phyloP scores from a whole-genome alignment of 768 basidiomycete genomes.

The Tulasnella sp. region DNA sequence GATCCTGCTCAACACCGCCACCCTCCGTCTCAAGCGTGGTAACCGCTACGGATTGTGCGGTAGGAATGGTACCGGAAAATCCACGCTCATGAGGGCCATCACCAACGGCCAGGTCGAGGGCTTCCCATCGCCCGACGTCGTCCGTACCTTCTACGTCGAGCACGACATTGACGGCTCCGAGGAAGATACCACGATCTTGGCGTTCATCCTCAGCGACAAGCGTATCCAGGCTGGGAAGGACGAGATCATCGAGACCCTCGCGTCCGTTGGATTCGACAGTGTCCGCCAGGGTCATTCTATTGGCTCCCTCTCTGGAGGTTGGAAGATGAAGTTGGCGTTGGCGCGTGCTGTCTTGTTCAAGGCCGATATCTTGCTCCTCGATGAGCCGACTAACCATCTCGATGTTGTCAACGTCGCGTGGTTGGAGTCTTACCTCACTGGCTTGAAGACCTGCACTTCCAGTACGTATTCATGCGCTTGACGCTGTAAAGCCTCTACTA shows the following conservation, averaged over 20 bases:
- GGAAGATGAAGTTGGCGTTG: slow-evolving; percentile 99
- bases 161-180: slow-evolving; percentile 97
- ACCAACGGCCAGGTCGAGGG: slow-evolving; percentile 95
- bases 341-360: slow-evolving; percentile 97
- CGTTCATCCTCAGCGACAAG: slow-evolving; percentile 78
- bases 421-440: slow-evolving; percentile 88
- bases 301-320: slow-evolving; percentile 90
- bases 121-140: slow-evolving; percentile 93
- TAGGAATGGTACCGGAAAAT: slow-evolving; percentile 98
- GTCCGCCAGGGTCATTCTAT: slow-evolving; percentile 79
- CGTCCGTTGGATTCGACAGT: slow-evolving; percentile 84
- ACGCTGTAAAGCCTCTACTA: background rate
- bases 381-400: slow-evolving; percentile 36
- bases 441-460: slow-evolving; percentile 84
- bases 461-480: slow-evolving; percentile 37
- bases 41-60: slow-evolving; percentile 98
- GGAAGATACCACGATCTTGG: slow-evolving; percentile 77
- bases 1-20: slow-evolving; percentile 93
- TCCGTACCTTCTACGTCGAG: slow-evolving; percentile 98
- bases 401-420: slow-evolving; percentile 97
- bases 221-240: slow-evolving; percentile 60
- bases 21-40: slow-evolving; percentile 93
- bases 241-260: slow-evolving; percentile 70
- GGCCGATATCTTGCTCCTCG: slow-evolving; percentile 68
- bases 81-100: slow-evolving; percentile 86